A percentile compares a stretch with the other conserved stretches of the same genome.
phyloP scores from a whole-genome alignment of 768 basidiomycete genomes.

The Mycena vitilis region DNA sequence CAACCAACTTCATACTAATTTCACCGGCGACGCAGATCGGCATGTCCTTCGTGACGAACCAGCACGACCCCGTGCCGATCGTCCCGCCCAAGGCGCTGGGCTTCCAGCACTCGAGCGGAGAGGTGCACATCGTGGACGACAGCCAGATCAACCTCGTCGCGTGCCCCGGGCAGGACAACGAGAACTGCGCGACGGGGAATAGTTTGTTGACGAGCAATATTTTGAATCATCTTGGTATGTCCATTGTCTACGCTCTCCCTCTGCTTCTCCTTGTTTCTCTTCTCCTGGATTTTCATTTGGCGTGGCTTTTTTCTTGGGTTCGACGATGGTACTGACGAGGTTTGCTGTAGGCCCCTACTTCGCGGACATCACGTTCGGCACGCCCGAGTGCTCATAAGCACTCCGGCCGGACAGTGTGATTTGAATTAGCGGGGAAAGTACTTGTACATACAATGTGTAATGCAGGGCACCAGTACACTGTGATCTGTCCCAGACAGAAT shows the following conservation, averaged over 20 bases:
- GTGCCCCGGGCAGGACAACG: conserved; percentile 56
- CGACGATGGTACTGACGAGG: conserved; percentile 28
- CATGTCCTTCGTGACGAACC: conserved; percentile 49
- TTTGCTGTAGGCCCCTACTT: conserved; percentile 44
- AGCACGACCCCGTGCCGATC: conserved; percentile 56
- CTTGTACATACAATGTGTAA: too few relatives aligned
- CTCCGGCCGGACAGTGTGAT: too few relatives aligned
- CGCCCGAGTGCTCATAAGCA: conserved; percentile 13
- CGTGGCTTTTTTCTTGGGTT: conserved; percentile 11
- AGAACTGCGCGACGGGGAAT: conserved; percentile 23
- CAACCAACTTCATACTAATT: neutral
- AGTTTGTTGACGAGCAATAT: conserved; percentile 11
- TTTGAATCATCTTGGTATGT: conserved; percentile 40
- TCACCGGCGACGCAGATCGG: conserved; percentile 38
- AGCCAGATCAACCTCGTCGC: conserved; percentile 44
- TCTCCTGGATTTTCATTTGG: neutral
- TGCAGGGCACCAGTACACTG: too few relatives aligned
- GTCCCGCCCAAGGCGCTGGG: conserved; percentile 51
- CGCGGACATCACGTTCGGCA: conserved; percentile 45
- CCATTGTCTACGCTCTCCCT: conserved; percentile 22
- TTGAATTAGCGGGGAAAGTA: too few relatives aligned
- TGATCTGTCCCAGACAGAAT: too few relatives aligned
- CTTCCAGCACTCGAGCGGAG: conserved; percentile 51
- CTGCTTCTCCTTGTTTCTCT: conserved; percentile 13
- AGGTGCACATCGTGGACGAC: conserved; percentile 50